Conservation (phyloP, 1,139 yeast genomes). For the Yamadazyma triangularis region DNA sequence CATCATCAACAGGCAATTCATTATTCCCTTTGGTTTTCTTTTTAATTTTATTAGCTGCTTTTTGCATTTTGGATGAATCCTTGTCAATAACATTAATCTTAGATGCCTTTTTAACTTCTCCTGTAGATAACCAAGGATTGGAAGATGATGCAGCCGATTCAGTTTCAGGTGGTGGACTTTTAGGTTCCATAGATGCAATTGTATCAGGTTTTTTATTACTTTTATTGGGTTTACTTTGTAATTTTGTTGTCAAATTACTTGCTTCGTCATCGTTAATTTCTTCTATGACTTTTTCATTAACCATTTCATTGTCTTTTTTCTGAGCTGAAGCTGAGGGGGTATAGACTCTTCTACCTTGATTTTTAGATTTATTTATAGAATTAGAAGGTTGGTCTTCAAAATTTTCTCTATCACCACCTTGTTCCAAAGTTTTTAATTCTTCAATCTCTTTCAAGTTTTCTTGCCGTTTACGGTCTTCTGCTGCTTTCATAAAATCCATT, state of each 20-base stretch:
- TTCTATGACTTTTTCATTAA: slow-evolving; percentile 36
- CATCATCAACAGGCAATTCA: slow-evolving; percentile 20
- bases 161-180: slow-evolving; percentile 2
- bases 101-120: slow-evolving; percentile 42
- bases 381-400: slow-evolving; percentile 24
- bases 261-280: slow-evolving; percentile 57
- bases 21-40: slow-evolving; percentile 24
- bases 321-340: slow-evolving; percentile 61
- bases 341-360: slow-evolving; percentile 79
- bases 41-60: slow-evolving; percentile 50
- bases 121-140: slow-evolving; percentile 70
- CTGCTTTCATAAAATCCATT: slow-evolving; percentile 93
- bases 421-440: slow-evolving; percentile 42
- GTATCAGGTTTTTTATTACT: too few species aligned
- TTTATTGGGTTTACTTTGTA: slow-evolving; percentile 30
- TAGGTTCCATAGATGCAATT: slow-evolving; percentile 1
- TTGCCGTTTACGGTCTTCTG: slow-evolving; percentile 60
- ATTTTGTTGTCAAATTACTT: slow-evolving; percentile 38
- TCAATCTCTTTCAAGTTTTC: slow-evolving; percentile 53
- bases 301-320: slow-evolving; percentile 38
- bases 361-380: slow-evolving; percentile 48
- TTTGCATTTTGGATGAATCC: slow-evolving; percentile 52
- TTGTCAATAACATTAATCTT: slow-evolving; percentile 55
- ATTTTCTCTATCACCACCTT: slow-evolving; percentile 38
- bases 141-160: too few species aligned